Evolutionary conservation across 2,329 filamentous ascomycete species (phyloP).

Genomic region (Hypomyces rosellus): DNA sequence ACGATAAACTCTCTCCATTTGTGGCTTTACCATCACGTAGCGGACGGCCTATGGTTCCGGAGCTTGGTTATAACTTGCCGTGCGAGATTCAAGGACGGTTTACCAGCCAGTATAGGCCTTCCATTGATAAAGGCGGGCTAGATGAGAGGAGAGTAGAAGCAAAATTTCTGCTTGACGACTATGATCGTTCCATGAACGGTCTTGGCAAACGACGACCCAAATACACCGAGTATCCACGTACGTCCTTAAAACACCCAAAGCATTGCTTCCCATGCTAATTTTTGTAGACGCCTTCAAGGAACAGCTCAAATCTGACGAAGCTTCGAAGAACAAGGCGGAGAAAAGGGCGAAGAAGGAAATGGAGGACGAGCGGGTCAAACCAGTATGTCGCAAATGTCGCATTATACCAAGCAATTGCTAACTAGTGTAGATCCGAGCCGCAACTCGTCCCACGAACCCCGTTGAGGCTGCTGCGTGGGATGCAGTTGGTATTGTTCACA

Average conservation of each 20-base stretch:
- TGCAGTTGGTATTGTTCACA: slow-evolving; percentile 42
- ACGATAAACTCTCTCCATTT: slow-evolving; percentile 38
- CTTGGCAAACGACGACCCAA: slow-evolving; percentile 39
- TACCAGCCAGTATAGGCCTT: slow-evolving; percentile 35
- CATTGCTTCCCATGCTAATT: slow-evolving; percentile 2
- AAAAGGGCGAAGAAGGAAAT: slow-evolving; percentile 38
- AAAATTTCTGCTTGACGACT: slow-evolving; percentile 33
- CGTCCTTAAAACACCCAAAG: slow-evolving; percentile 7
- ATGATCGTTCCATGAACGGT: slow-evolving; percentile 34
- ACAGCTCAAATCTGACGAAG: slow-evolving; percentile 40
- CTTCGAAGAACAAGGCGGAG: slow-evolving; percentile 39
- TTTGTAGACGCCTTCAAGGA: slow-evolving; percentile 37
- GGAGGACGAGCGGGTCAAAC: slow-evolving; percentile 35
- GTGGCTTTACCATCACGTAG: slow-evolving; percentile 35
- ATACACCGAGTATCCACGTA: slow-evolving; percentile 41
- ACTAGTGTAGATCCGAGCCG: slow-evolving; percentile 30
- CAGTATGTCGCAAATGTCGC: slow-evolving; percentile 22
- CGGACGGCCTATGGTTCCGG: slow-evolving; percentile 33
- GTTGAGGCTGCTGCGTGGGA: slow-evolving; percentile 48
- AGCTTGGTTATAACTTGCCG: slow-evolving; percentile 33
- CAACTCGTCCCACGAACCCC: slow-evolving; percentile 37
- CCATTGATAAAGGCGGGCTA: slow-evolving; percentile 31
- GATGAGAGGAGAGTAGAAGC: slow-evolving; percentile 37
- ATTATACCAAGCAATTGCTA: not conserved
- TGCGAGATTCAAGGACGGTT: slow-evolving; percentile 41